Evolutionary conservation across 495 filamentous ascomycete species (phyloP), one percentile per base, ranked within the genome.

Genomic region (Xylaria intraflava): DNA sequence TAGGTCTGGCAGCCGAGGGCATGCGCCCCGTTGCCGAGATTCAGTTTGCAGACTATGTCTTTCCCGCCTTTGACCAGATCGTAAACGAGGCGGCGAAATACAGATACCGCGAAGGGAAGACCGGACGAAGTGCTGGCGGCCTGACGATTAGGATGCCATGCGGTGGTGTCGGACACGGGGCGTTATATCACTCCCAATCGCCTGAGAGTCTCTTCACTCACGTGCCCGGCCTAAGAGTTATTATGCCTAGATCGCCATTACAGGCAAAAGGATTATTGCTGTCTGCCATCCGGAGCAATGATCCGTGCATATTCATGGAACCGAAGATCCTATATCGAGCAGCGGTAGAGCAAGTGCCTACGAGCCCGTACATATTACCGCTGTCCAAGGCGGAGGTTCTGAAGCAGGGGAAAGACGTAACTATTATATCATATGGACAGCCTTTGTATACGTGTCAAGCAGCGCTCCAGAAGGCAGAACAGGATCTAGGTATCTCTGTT

Each of bases 41-140:
- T 47, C 93, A 98, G 70, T 98, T 98, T 63, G 94, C 93, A 31
- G 93, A 98, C 70, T 98, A 98, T 68, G 84, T 98, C 38, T 97
- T 85, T 69, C 93, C 93, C 2, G 90, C 93, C 1, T 97, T 97
- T 58, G 93, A 98, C 65, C 93, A 98, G 78, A 77, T 98, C 35
- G 91, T 97, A 56, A 97, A 97, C 64, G 93, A 98, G 69, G 91
- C 90, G 2, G 89, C 90, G 45, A 98, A 97, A 73, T 87, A 88
- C 57, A 74, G 93, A 49, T 98, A 92, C 69, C 78, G 92, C 46
- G 88, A 92, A 65, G 92, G 90, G 0, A 70, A 65, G 2, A 87
- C 84, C 10, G 84, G 79, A 1, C 78, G 79, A 8, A 79, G 85
- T 65, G 78, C 73, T 10, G 89, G 89, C 6, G 88, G 92, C 3